Evolutionary conservation across 805 yeast species (phyloP).

Genomic region (Suhomyces kilbournensis): DNA sequence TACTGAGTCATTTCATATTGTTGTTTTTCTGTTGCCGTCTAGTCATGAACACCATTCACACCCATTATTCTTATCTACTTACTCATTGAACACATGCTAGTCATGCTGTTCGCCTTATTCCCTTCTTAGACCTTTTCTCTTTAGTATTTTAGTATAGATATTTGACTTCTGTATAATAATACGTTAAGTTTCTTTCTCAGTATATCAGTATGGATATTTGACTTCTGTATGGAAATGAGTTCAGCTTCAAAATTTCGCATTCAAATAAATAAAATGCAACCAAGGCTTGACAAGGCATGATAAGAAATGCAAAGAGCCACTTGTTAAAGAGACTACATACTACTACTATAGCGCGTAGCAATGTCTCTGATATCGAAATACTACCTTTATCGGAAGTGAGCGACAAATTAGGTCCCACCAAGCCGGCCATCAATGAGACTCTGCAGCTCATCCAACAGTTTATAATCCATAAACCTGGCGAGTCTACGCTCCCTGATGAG

Average conservation of each 20-base stretch:
- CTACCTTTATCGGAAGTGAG: background rate
- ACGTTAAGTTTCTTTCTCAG: background rate
- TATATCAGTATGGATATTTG: background rate
- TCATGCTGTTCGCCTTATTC: background rate
- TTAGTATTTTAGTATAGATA: background rate
- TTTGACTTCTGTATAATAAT: background rate
- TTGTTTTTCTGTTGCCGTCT: background rate
- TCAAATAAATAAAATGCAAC: background rate
- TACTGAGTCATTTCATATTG: background rate
- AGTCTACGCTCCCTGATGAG: background rate
- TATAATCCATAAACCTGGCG: background rate
- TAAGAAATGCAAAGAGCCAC: background rate
- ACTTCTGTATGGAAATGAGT: background rate
- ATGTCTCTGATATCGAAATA: background rate
- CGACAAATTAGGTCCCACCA: background rate
- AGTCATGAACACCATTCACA: background rate
- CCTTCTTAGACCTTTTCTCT: background rate
- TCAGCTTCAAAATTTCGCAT: background rate
- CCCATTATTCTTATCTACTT: background rate
- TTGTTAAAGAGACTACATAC: background rate
- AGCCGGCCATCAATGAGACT: background rate
- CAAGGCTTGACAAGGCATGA: background rate
- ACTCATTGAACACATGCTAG: background rate
- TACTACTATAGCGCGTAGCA: background rate
- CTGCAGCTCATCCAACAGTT: slow-evolving; percentile 2